These are phyloP conservation scores for Claviceps sp. DNA, from an alignment of 2,329 filamentous ascomycete genomes.

Conservation along the genomic window DNA sequence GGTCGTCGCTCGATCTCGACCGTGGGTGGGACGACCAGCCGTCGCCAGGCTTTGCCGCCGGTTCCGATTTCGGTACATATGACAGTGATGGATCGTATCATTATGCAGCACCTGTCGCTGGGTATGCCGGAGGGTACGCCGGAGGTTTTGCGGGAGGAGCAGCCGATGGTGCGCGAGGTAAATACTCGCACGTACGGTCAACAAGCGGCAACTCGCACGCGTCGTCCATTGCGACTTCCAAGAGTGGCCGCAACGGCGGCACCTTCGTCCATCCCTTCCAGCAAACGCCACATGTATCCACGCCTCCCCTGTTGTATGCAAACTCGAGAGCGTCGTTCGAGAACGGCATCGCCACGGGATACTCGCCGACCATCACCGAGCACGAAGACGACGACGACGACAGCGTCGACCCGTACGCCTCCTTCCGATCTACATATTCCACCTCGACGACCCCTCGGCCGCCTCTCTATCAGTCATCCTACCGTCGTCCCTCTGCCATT, in stretches of 20 bases:
- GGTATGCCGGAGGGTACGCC: slow-evolving; percentile 21
- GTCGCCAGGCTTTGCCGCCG: slow-evolving; percentile 5
- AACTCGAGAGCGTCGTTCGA: slow-evolving; percentile 41
- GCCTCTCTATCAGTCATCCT: slow-evolving; percentile 5
- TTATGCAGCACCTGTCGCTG: slow-evolving; percentile 4
- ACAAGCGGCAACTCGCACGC: slow-evolving; percentile 44
- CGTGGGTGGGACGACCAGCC: slow-evolving; percentile 44
- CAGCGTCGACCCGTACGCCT: slow-evolving; percentile 12
- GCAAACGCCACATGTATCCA: slow-evolving; percentile 47
- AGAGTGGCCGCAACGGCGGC: slow-evolving; percentile 33
- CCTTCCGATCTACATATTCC: slow-evolving; percentile 9
- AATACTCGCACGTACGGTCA: slow-evolving; percentile 43
- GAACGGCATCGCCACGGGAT: slow-evolving; percentile 20
- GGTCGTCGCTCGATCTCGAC: slow-evolving; percentile 44
- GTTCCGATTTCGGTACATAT: slow-evolving; percentile 14
- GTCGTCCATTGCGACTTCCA: slow-evolving; percentile 38
- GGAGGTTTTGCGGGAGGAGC: slow-evolving; percentile 26
- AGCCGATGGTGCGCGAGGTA: slow-evolving; percentile 10
- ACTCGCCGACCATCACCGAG: slow-evolving; percentile 42
- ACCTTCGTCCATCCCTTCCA: slow-evolving; percentile 52
- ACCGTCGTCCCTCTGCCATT: slow-evolving; percentile 18
- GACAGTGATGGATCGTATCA: slow-evolving; percentile 14
- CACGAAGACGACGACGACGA: slow-evolving; percentile 31
- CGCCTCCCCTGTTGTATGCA: slow-evolving; percentile 44
- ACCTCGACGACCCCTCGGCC: slow-evolving; percentile 4